A percentile compares a stretch with the other conserved stretches of the same genome.
These are phyloP conservation scores for Fusarium tanahbumbuense DNA, from an alignment of 2,329 filamentous ascomycete genomes.

Conservation along the genomic window DNA sequence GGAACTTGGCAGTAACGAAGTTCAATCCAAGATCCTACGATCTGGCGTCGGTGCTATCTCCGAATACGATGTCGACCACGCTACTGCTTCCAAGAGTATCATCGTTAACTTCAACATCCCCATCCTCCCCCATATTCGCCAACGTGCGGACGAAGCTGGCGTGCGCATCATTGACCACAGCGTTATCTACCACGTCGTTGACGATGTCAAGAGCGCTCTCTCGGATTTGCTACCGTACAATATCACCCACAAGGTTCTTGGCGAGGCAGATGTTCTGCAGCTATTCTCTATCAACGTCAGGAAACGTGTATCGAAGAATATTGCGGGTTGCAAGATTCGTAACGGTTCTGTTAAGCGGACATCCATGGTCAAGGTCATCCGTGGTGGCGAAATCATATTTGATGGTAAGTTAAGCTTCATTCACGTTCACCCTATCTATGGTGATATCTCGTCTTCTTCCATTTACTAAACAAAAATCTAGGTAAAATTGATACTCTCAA, in stretches of 20 bases:
- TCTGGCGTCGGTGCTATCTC: slow-evolving; percentile 81
- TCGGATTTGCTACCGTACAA: slow-evolving; percentile 75
- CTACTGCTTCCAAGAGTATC: slow-evolving; percentile 77
- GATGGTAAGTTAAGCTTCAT: slow-evolving; percentile 74
- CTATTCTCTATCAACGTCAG: slow-evolving; percentile 87
- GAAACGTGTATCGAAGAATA: slow-evolving; percentile 74
- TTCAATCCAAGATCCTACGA: slow-evolving; percentile 80
- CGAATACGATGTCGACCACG: slow-evolving; percentile 91
- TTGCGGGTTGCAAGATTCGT: slow-evolving; percentile 88
- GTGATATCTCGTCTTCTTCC: background rate
- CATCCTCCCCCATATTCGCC: slow-evolving; percentile 74
- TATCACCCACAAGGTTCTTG: slow-evolving; percentile 77
- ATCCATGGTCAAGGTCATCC: slow-evolving; percentile 76
- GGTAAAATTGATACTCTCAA: slow-evolving; percentile 85
- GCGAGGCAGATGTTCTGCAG: slow-evolving; percentile 87
- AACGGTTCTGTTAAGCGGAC: slow-evolving; percentile 79
- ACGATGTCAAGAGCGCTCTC: slow-evolving; percentile 76
- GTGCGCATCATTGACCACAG: slow-evolving; percentile 87
- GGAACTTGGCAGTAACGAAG: slow-evolving; percentile 85
- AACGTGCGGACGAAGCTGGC: slow-evolving; percentile 74
- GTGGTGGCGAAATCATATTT: slow-evolving; percentile 77
- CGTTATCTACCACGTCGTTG: slow-evolving; percentile 83
- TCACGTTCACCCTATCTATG: background rate
- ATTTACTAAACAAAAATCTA: slow-evolving; percentile 51
- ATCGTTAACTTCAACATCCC: slow-evolving; percentile 89